Conservation (phyloP, 805 yeast species). For the Candida maesae region DNA sequence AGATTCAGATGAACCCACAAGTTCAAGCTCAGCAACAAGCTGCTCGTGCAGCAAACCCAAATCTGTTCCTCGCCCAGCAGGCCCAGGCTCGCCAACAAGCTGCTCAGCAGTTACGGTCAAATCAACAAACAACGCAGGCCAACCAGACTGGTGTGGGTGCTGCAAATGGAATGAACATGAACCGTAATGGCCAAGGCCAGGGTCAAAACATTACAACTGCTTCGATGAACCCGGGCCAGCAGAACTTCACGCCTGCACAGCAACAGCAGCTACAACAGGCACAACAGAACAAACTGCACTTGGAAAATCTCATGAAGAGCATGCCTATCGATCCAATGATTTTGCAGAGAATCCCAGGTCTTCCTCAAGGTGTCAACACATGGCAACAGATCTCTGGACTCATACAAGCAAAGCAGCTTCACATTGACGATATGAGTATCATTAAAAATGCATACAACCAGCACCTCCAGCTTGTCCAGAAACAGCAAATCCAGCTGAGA, state of each 20-base stretch:
- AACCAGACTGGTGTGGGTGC: neutral
- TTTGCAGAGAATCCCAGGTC: conserved; percentile 61
- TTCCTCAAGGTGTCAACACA: conserved; percentile 75
- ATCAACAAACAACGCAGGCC: conserved; percentile 8
- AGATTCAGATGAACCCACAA: neutral
- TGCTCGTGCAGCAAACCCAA: conserved; percentile 19
- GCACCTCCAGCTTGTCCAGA: conserved; percentile 54
- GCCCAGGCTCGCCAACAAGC: conserved; percentile 48
- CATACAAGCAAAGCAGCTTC: conserved; percentile 52
- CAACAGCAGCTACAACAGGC: conserved; percentile 7
- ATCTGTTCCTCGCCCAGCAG: conserved; percentile 41
- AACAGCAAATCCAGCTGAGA: conserved; percentile 40
- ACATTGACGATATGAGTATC: conserved; percentile 52
- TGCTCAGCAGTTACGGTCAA: conserved; percentile 39
- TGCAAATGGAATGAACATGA: neutral
- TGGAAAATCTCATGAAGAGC: conserved; percentile 45
- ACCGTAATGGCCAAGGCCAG: conserved; percentile 3
- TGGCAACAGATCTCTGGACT: conserved; percentile 77
- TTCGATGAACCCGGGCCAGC: conserved; percentile 5
- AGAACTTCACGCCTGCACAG: conserved; percentile 1
- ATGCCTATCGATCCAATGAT: conserved; percentile 71
- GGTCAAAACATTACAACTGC: conserved; percentile 2
- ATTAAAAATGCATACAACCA: conserved; percentile 66
- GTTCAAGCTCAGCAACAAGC: conserved; percentile 23
- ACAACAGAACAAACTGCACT: conserved; percentile 6